Conservation (phyloP, 345 rosid genomes). For the Crucihimalaya himalaica region DNA sequence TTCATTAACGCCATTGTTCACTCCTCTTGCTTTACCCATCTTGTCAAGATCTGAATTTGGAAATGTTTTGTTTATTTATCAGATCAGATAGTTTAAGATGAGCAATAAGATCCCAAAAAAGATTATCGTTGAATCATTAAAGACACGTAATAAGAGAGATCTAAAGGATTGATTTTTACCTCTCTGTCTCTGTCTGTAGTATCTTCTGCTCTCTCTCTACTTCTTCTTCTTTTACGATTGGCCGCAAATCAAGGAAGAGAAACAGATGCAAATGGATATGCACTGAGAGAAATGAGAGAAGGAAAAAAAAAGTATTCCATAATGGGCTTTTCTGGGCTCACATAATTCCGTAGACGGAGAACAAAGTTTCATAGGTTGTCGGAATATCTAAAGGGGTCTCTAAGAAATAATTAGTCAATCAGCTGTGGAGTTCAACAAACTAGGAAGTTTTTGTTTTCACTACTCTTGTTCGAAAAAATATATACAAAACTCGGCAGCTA, state of each 20-base stretch:
- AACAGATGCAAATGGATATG: constrained; percentile 28
- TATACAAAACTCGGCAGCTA: not conserved
- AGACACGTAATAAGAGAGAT: constrained; percentile 30
- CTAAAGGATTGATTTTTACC: constrained; percentile 32
- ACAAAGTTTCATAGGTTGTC: not conserved
- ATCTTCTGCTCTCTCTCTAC: constrained; percentile 24
- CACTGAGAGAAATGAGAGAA: not conserved
- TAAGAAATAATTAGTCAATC: too few relatives aligned
- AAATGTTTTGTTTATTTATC: not conserved
- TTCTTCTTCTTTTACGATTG: constrained; percentile 21
- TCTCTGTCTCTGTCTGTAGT: not conserved
- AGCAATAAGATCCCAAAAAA: constrained; percentile 10
- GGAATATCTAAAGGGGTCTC: not conserved
- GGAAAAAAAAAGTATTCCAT: not conserved
- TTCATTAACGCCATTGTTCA: constrained; percentile 86
- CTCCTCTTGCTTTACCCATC: constrained; percentile 61
- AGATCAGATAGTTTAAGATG: constrained; percentile 25
- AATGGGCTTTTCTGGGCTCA: constrained; percentile 19
- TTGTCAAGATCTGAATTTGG: constrained; percentile 32
- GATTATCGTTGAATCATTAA: not conserved
- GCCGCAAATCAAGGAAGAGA: constrained; percentile 30
- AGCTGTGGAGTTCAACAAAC: not conserved
- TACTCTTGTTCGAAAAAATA: not conserved
- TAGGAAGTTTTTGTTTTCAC: not conserved
- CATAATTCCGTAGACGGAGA: not conserved